phyloP scores from a whole-genome alignment of 352 stramenopile genomes.

The Globisporangium alternatum region DNA sequence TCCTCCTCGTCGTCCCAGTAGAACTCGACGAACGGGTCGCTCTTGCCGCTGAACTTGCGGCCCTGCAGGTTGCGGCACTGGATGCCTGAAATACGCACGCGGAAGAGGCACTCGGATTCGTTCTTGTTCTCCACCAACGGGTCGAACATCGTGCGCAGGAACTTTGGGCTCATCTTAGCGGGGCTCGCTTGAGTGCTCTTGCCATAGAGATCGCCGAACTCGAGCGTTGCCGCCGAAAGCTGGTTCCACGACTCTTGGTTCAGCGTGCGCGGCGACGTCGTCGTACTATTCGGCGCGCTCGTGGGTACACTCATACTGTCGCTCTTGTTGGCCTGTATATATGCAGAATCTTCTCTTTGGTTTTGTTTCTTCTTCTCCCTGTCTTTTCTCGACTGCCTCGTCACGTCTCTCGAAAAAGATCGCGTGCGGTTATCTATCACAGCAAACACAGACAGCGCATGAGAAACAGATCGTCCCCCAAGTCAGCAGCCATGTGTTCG shows the following conservation, averaged over 20 bases:
- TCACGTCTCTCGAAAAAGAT: constrained; percentile 8
- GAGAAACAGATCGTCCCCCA: neutral
- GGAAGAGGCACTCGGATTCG: constrained; percentile 77
- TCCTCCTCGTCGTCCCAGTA: constrained; percentile 80
- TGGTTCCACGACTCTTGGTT: constrained; percentile 70
- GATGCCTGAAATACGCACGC: constrained; percentile 82
- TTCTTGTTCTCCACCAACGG: constrained; percentile 41
- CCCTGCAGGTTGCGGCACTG: constrained; percentile 86
- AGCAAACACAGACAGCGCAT: neutral
- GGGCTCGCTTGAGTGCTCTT: constrained; percentile 30
- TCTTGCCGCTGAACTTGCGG: constrained; percentile 78
- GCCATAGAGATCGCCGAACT: constrained; percentile 73
- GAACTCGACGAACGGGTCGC: constrained; percentile 87
- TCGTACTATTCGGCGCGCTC: constrained; percentile 36
- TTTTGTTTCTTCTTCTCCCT: neutral
- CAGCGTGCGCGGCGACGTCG: constrained; percentile 39
- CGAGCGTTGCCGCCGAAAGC: constrained; percentile 65
- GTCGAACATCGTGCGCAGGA: constrained; percentile 67
- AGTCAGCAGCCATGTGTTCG: neutral
- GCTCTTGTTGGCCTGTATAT: neutral
- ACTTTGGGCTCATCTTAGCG: constrained; percentile 53
- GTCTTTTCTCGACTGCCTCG: constrained; percentile 4
- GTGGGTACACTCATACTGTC: neutral
- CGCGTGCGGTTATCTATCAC: neutral
- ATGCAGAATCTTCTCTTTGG: neutral